These are phyloP conservation scores for Acanthamoeba royreba DNA, from an alignment of 208 protist genomes.

Conservation along the genomic window DNA sequence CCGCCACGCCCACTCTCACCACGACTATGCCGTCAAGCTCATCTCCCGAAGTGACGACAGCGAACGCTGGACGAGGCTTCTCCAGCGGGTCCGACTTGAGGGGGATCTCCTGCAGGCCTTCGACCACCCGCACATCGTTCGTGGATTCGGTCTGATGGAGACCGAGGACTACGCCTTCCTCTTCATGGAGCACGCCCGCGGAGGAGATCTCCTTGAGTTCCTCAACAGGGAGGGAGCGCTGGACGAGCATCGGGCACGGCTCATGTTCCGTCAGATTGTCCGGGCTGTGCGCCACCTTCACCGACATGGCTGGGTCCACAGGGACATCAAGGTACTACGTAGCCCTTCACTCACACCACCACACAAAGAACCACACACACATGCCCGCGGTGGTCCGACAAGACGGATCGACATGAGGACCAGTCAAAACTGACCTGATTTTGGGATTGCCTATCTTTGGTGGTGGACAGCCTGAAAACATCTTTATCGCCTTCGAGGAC, in stretches of 20 bases:
- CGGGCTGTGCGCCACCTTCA: not conserved
- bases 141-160: not conserved
- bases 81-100: not conserved
- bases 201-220: constrained; percentile 4
- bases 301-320: not conserved
- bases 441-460: not conserved
- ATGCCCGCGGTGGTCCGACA: not conserved
- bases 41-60: not conserved
- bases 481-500: not conserved
- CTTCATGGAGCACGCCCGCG: constrained; percentile 28
- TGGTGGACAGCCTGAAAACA: not conserved
- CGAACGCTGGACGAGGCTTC: not conserved
- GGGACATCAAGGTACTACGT: constrained; percentile 17
- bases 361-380: no score
- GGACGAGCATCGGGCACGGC: not conserved
- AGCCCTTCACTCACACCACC: not conserved
- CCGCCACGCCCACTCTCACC: not conserved
- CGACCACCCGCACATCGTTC: constrained; percentile 22
- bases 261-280: not conserved
- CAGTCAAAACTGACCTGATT: not conserved
- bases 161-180: not conserved
- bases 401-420: no score
- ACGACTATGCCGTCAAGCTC: constrained; percentile 19
- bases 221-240: not conserved
- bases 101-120: not conserved